phyloP scores from a whole-genome alignment of 306 rosid species.

The Cucurbita maxima region DNA sequence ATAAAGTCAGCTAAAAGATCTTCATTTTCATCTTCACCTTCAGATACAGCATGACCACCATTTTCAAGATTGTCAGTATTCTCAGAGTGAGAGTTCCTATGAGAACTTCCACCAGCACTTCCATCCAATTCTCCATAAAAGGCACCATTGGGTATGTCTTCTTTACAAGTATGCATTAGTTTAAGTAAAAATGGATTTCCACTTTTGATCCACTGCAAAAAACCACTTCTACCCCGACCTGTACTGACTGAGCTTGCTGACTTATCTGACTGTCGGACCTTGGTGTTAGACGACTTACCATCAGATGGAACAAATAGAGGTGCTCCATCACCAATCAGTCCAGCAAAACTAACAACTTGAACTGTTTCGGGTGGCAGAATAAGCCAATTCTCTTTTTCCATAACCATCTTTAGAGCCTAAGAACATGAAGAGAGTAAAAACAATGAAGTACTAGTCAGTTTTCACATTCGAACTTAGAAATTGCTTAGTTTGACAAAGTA shows the following conservation, averaged over 20 bases:
- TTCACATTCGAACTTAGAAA: neutral
- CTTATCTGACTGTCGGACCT: slow-evolving; percentile 32
- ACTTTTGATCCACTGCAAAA: slow-evolving; percentile 54
- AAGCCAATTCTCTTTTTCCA: slow-evolving; percentile 84
- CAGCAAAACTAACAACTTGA: slow-evolving; percentile 83
- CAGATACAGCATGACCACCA: slow-evolving; percentile 48
- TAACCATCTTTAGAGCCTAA: slow-evolving; percentile 92
- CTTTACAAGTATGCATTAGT: slow-evolving; percentile 31
- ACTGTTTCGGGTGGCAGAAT: slow-evolving; percentile 66
- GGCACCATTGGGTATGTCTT: slow-evolving; percentile 44
- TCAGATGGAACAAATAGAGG: slow-evolving; percentile 56
- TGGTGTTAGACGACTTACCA: slow-evolving; percentile 26
- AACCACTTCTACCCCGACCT: slow-evolving; percentile 44
- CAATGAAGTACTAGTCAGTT: neutral
- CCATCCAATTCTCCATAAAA: slow-evolving; percentile 44
- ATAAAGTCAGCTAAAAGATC: slow-evolving; percentile 99
- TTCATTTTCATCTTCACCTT: slow-evolving; percentile 93
- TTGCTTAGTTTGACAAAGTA: neutral
- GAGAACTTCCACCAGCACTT: slow-evolving; percentile 20
- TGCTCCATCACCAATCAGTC: slow-evolving; percentile 94
- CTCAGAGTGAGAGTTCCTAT: slow-evolving; percentile 40
- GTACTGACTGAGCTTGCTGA: slow-evolving; percentile 29
- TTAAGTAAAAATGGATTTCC: slow-evolving; percentile 79
- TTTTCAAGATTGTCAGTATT: slow-evolving; percentile 29
- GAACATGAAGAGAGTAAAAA: neutral